These are phyloP conservation scores for Panaeolus papilionaceus DNA, from an alignment of 768 basidiomycete species.

Conservation along the genomic window DNA sequence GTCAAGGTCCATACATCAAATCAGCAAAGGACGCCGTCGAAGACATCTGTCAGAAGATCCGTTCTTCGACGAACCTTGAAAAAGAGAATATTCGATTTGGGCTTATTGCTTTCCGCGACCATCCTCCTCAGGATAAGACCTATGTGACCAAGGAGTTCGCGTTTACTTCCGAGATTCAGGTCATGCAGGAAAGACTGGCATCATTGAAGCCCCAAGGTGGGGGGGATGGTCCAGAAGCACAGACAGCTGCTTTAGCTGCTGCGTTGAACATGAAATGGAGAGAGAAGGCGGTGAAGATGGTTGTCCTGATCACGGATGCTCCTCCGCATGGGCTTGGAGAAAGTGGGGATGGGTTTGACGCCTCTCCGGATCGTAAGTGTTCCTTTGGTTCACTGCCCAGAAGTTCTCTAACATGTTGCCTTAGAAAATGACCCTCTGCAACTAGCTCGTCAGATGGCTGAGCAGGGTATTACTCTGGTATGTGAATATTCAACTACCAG, in stretches of 20 bases:
- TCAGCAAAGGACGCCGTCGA: conserved; percentile 51
- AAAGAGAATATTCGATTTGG: conserved; percentile 52
- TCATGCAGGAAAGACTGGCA: conserved; percentile 45
- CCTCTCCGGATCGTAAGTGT: conserved; percentile 9
- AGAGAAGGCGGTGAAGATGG: conserved; percentile 22
- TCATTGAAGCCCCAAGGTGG: conserved; percentile 43
- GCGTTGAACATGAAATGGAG: conserved; percentile 28
- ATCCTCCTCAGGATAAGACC: conserved; percentile 55
- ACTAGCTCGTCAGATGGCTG: conserved; percentile 44
- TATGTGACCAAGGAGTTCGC: conserved; percentile 53
- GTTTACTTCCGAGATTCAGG: conserved; percentile 49
- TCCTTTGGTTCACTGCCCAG: background rate
- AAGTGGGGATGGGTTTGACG: conserved; percentile 18
- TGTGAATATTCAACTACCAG: conserved; percentile 23
- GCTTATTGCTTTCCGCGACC: conserved; percentile 58
- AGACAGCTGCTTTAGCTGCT: conserved; percentile 54
- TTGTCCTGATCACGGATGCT: conserved; percentile 26
- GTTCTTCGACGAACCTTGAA: conserved; percentile 47
- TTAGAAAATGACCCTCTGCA: conserved; percentile 27
- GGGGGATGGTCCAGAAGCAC: conserved; percentile 61
- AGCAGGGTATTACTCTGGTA: conserved; percentile 53
- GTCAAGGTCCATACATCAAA: conserved; percentile 41
- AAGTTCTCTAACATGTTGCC: background rate
- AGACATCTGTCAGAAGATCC: conserved; percentile 51
- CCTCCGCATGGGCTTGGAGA: conserved; percentile 29